These are phyloP conservation scores for Phytophthora capsici DNA, from an alignment of 352 stramenopile species.

Conservation along the genomic window DNA sequence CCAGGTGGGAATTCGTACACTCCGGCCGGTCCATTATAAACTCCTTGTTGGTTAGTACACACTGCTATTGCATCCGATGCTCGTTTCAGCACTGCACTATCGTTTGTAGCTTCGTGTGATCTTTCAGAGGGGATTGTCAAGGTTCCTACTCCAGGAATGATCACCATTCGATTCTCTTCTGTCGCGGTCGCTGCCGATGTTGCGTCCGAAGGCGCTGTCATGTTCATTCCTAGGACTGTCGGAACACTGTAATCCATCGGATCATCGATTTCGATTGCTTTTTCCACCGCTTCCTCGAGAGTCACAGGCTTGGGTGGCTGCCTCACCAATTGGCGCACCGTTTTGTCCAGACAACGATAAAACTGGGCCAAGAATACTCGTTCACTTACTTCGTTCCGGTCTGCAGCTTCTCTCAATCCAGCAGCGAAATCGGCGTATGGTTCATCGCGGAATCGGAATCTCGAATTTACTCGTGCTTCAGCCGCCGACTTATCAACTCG, in stretches of 20 bases:
- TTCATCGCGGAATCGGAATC: not conserved
- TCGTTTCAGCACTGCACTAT: not conserved
- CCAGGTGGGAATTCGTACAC: no score
- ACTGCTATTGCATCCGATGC: no score
- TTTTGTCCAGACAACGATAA: not conserved
- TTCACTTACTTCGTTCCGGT: not conserved
- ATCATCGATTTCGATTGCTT: not conserved
- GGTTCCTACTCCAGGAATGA: not conserved
- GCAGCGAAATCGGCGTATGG: conserved; percentile 2
- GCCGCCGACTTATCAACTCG: not conserved
- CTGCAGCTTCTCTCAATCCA: not conserved
- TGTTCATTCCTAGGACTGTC: no score
- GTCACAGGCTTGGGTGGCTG: not conserved
- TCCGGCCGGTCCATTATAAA: no score
- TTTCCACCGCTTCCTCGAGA: not conserved
- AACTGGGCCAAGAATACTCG: conserved; percentile 1
- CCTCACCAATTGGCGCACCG: not conserved
- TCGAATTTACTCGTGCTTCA: not conserved
- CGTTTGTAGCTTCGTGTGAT: no score
- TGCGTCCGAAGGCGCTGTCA: not conserved
- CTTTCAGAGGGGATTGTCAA: no score
- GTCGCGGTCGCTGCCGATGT: no score
- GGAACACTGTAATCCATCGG: not conserved
- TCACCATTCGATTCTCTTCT: not conserved
- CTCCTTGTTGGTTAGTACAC: no score